Base-by-base conservation (phyloP, 495 filamentous ascomycete genomes). In the Emericellopsis terricola region DNA sequence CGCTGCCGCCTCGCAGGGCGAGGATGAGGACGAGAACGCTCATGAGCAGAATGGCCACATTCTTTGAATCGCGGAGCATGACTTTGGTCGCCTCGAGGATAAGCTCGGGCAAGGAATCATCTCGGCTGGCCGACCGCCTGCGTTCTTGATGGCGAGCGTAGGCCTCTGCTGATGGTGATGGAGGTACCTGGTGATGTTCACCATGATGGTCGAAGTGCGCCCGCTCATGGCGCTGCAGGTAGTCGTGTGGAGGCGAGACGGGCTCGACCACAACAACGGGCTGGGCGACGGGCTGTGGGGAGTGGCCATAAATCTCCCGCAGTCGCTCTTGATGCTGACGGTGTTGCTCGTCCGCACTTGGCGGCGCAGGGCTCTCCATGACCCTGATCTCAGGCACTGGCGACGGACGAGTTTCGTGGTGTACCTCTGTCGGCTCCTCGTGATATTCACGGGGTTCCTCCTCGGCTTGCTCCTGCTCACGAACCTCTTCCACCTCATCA, bases 21-120 rank as follows among this genome's bases (percentile, higher is more conserved):
- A 79, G 55, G n/a, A 76, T 51, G 1, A 71, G 46, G 8, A 79
- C 57, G 8, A 81, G 47, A 5, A 74, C 19, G 37, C 68, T 68
- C 17, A 87, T 60, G 2, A 76, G 37, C 1, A 65, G 55, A 29
- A 91, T 77, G 3, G 65, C 60, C 1, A 87, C 53, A 44, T 91
- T 91, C 42, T 74, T 71, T 31, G 60, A 60, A 46, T 92, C 83
- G 26, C 64, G 60, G 21, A 77, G 62, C 7, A 78, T 55, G 1
- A 84, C 67, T 24, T 68, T 63, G 40, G 81, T 46, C 15, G 81
- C 82, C 40, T 81, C 78, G 23, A 69, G 49, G 14, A 89, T 31
- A 13, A 92, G 60, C 15, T 71, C 70, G 0, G 57, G 53, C 4
- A 81, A 62, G n/a, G 55, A 56, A 0, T 52, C 50, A 15, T 59